phyloP scores from a whole-genome alignment of 2,329 filamentous ascomycete species.

The Catunica adiposa region DNA sequence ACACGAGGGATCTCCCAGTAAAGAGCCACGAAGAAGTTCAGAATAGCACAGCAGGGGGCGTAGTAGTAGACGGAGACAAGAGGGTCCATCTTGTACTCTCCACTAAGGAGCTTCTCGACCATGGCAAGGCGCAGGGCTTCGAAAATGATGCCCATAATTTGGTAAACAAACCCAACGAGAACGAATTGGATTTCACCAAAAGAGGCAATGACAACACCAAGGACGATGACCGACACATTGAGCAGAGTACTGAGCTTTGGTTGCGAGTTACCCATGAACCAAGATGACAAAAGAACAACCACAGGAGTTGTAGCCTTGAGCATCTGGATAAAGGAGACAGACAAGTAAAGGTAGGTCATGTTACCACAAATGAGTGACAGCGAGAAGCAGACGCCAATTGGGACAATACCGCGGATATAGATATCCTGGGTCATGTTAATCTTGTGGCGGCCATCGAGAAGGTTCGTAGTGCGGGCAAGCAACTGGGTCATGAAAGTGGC shows the following conservation, averaged over 20 bases:
- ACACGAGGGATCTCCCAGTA: conserved; percentile 58
- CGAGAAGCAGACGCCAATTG: conserved; percentile 91
- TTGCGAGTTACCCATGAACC: conserved; percentile 69
- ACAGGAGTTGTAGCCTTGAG: conserved; percentile 96
- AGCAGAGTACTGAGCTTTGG: conserved; percentile 74
- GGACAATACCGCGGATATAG: conserved; percentile 83
- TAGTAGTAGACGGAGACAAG: conserved; percentile 84
- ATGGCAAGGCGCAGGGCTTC: conserved; percentile 71
- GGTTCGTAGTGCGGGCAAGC: conserved; percentile 71
- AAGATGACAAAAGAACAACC: conserved; percentile 76
- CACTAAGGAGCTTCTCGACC: conserved; percentile 66
- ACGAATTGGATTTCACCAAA: conserved; percentile 93
- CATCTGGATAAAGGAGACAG: conserved; percentile 97
- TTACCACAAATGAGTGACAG: conserved; percentile 94
- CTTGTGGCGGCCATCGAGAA: conserved; percentile 86
- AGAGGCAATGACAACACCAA: conserved; percentile 88
- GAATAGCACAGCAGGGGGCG: conserved; percentile 64
- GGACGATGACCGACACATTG: conserved; percentile 87
- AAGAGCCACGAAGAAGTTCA: conserved; percentile 61
- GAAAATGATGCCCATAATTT: conserved; percentile 62
- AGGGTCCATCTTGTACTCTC: conserved; percentile 85
- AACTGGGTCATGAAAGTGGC: conserved; percentile 89
- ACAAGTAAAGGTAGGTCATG: conserved; percentile 86
- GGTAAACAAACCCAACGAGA: conserved; percentile 61
- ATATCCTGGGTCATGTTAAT: conserved; percentile 95